A percentile compares a stretch with the other conserved stretches of the same genome.
Conservation (phyloP, 2,329 filamentous ascomycete genomes). For the Sclerotinia sclerotiorum region DNA sequence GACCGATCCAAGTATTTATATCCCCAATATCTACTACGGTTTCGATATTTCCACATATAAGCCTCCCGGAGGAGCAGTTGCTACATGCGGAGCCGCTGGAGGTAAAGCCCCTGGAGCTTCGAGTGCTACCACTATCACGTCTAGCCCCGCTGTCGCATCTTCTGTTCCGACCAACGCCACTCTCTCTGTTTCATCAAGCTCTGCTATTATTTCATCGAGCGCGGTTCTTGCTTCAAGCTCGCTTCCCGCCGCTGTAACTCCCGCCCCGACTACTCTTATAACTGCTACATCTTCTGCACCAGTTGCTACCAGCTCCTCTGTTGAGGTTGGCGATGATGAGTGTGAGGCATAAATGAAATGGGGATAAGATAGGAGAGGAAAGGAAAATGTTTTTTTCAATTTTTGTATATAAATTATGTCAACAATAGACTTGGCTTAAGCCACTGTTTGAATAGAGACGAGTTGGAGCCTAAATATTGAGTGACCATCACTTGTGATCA, state of each 20-base stretch:
- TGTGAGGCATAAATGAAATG: constrained; percentile 12
- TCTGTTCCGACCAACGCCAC: not conserved
- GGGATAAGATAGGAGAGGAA: no score
- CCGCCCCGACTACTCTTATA: not conserved
- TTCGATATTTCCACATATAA: constrained; percentile 32
- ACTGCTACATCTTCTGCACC: constrained; percentile 4
- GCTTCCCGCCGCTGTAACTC: not conserved
- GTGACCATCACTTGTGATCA: not conserved
- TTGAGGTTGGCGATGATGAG: constrained; percentile 4
- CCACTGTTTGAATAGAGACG: not conserved
- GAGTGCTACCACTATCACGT: not conserved
- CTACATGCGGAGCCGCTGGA: constrained; percentile 22
- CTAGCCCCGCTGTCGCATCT: not conserved
- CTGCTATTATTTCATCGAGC: not conserved
- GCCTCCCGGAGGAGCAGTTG: constrained; percentile 32
- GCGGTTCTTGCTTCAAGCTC: not conserved
- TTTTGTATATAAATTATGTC: constrained; percentile 19
- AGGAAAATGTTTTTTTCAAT: not conserved
- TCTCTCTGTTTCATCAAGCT: not conserved
- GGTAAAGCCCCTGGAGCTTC: not conserved
- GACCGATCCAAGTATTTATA: constrained; percentile 32
- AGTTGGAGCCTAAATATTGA: not conserved
- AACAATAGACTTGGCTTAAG: not conserved
- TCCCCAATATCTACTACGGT: constrained; percentile 32
- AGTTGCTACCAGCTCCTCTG: not conserved